A percentile compares a stretch with the other conserved stretches of the same genome.
phyloP scores from a whole-genome alignment of 495 filamentous ascomycete species.

The Penicillium canariense region DNA sequence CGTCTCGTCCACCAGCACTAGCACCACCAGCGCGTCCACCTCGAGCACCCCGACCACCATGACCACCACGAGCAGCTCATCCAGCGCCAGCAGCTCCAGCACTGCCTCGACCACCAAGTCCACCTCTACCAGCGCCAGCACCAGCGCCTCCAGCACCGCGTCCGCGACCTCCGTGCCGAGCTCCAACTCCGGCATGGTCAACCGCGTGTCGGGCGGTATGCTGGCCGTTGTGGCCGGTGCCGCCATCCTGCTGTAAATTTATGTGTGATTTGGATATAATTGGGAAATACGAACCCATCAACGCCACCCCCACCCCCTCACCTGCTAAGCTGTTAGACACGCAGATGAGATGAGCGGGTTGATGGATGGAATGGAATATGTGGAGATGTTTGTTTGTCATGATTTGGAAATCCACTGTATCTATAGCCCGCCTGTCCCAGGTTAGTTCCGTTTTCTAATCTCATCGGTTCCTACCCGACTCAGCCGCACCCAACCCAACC shows the following conservation, averaged over 20 bases:
- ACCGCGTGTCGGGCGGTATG: constrained; percentile 40
- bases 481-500: no score
- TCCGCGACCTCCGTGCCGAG: constrained; percentile 21
- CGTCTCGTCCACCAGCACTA: constrained; percentile 8
- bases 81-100: constrained; percentile 30
- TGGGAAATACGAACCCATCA: no score
- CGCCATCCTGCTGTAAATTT: constrained; percentile 33
- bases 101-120: constrained; percentile 31
- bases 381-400: background rate
- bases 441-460: no score
- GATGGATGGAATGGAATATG: background rate
- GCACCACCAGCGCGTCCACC: background rate
- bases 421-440: no score
- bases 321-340: no score
- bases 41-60: constrained; percentile 6
- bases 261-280: background rate
- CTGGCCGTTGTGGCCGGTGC: constrained; percentile 38
- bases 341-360: no score
- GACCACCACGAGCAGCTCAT: constrained; percentile 23
- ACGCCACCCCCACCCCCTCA: no score
- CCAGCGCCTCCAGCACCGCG: constrained; percentile 11
- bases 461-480: no score
- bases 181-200: constrained; percentile 32
- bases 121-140: constrained; percentile 16
- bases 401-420: background rate